These are phyloP conservation scores for Mortierella sp. DNA, from an alignment of 371 early-diverging fungal genomes.

Conservation along the genomic window DNA sequence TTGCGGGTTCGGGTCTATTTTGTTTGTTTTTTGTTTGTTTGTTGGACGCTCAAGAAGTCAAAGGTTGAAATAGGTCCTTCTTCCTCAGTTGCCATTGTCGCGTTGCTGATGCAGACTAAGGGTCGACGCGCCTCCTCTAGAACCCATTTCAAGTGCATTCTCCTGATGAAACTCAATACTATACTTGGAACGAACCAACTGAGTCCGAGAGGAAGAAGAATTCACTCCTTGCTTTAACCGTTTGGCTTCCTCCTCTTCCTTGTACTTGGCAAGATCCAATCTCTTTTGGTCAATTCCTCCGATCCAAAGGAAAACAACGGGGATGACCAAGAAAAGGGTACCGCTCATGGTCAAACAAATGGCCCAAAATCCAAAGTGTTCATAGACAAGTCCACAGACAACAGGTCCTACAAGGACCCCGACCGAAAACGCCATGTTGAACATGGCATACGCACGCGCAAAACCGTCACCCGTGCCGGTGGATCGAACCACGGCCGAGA, in stretches of 20 bases:
- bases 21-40: not conserved
- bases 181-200: constrained; percentile 18
- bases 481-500: constrained; percentile 54
- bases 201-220: not conserved
- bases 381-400: constrained; percentile 55
- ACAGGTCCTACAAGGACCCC: constrained; percentile 57
- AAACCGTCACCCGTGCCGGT: constrained; percentile 55
- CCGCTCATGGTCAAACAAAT: constrained; percentile 41
- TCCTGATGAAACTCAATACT: constrained; percentile 13
- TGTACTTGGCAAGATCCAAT: constrained; percentile 26
- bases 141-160: constrained; percentile 7
- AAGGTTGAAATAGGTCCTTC: constrained; percentile 23
- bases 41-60: no score
- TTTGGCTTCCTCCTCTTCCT: constrained; percentile 30
- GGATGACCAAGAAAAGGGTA: constrained; percentile 28
- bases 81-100: constrained; percentile 31
- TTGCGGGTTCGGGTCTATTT: no score
- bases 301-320: constrained; percentile 25
- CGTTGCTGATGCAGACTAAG: constrained; percentile 44
- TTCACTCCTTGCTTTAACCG: not conserved
- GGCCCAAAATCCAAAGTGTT: constrained; percentile 51
- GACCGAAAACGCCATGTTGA: constrained; percentile 62
- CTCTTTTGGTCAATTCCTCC: constrained; percentile 35
- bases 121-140: constrained; percentile 38
- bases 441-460: constrained; percentile 58